Base-by-base conservation (phyloP, 371 early-diverging fungal genomes). In the Mucor lusitanicus region DNA sequence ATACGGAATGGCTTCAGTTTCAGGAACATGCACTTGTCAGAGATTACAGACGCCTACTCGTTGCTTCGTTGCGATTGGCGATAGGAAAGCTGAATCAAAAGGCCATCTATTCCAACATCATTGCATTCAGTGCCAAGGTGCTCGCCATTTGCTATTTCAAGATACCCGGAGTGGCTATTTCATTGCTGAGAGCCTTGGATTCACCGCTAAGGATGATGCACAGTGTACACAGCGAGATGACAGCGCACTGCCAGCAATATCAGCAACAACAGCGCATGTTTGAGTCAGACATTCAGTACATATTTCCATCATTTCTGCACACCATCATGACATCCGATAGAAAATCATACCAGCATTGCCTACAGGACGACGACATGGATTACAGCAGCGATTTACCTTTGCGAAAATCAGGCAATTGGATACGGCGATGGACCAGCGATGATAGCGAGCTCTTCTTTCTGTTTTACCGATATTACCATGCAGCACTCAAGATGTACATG, bases 391-490 rank as follows among this genome's bases (percentile, higher is more conserved):
- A 53, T 13, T 69, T 68, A 1, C 83, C 84, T 0, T 74, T 82
- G 39, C 74, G 76, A 37, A 74, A 73, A 64, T 65, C 76, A 50
- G 85, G 84, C 9, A 86, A 86, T 58, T 84, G 85, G 83, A 73
- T 79, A 13, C 65, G 82, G 35, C 79, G 83, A 65, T 83, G 88
- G 88, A 80, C 82, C 54, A 84, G 85, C 33, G 85, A 86, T 27
- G 88, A 88, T 56, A 84, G 86, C 32, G 86, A 85, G 42, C 62
- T 88, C 7, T 88, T 85, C 59, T 85, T 86, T 61, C 71, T 84
- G 21, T 88, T 88, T 68, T 88, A 86, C 63, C 76, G 81, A 15
- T 82, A 83, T 48, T 88, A 88, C 55, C 86, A 88, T 64, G 60
- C 73, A 9, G 72, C 74, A 21, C 66, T 87, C 15, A 68, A 71